A percentile compares a stretch with the other conserved stretches of the same genome.
These are phyloP conservation scores for Exophiala sp. DNA, from an alignment of 2,329 filamentous ascomycete genomes.

Conservation along the genomic window DNA sequence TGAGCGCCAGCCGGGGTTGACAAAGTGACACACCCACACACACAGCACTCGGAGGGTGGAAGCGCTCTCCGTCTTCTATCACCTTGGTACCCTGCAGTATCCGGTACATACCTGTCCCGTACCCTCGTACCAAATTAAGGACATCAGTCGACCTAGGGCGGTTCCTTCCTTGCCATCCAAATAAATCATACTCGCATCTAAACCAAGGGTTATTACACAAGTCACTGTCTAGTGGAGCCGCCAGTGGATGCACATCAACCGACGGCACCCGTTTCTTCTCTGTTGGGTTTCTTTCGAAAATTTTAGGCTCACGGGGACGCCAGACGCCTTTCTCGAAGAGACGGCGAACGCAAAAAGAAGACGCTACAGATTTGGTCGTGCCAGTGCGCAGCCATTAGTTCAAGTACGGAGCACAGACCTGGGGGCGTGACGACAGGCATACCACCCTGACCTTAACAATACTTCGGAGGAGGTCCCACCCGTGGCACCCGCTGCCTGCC, in stretches of 20 bases:
- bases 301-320: background rate
- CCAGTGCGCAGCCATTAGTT: slow-evolving; percentile 10
- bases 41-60: background rate
- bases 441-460: background rate
- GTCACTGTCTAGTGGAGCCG: too few relatives aligned
- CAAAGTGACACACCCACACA: slow-evolving; percentile 10
- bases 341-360: background rate
- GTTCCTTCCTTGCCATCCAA: too few relatives aligned
- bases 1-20: slow-evolving; percentile 8
- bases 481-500: background rate
- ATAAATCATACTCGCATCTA: too few relatives aligned
- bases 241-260: too few relatives aligned
- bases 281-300: background rate
- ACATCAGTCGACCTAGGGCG: too few relatives aligned
- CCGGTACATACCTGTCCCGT: too few relatives aligned
- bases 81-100: too few relatives aligned
- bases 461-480: background rate
- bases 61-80: slow-evolving; percentile 3
- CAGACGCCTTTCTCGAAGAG: too few relatives aligned
- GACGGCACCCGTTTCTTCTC: too few relatives aligned
- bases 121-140: too few relatives aligned
- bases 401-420: slow-evolving; percentile 2
- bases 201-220: too few relatives aligned
- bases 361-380: background rate
- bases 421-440: background rate